A percentile compares a stretch with the other conserved stretches of the same genome.
These are phyloP conservation scores for Dactylis glomerata DNA, from an alignment of 176 grass and related monocot species.

Conservation along the genomic window DNA sequence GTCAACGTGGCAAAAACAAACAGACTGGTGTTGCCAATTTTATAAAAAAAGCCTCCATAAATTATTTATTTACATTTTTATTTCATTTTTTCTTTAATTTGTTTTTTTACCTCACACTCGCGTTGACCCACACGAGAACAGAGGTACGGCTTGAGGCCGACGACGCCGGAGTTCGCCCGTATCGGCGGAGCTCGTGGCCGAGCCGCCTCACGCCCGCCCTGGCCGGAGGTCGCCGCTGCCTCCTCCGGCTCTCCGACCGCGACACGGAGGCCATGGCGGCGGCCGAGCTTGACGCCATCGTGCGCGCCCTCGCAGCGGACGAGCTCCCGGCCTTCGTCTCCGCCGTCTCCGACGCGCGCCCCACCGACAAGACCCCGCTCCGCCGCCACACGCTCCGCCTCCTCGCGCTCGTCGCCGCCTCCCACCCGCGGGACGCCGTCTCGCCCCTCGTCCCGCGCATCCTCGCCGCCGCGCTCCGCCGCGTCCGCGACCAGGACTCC, in stretches of 20 bases:
- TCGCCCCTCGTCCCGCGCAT: conserved; percentile 84
- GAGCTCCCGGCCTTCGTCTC: conserved; percentile 76
- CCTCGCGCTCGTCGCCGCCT: conserved; percentile 61
- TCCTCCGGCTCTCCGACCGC: conserved; percentile 82
- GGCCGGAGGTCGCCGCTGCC: too few species aligned
- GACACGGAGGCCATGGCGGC: conserved; percentile 97
- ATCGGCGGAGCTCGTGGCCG: too few species aligned
- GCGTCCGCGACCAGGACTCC: conserved; percentile 90
- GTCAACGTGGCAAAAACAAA: too few species aligned
- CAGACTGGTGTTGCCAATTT: too few species aligned
- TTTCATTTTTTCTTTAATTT: too few species aligned
- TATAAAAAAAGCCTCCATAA: too few species aligned
- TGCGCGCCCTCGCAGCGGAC: conserved; percentile 51
- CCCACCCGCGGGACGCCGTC: conserved; percentile 54
- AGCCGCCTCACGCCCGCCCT: too few species aligned
- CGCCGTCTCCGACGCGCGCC: conserved; percentile 81
- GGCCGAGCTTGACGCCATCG: conserved; percentile 84
- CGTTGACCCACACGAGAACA: too few species aligned
- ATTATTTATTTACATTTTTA: too few species aligned
- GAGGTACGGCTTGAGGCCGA: too few species aligned
- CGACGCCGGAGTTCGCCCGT: too few species aligned
- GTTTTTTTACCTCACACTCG: too few species aligned
- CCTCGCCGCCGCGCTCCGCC: conserved; percentile 74
- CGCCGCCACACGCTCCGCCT: conserved; percentile 81
- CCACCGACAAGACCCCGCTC: conserved; percentile 90